These are phyloP conservation scores for Leccinum obscurum DNA, from an alignment of 768 basidiomycete genomes.

Conservation along the genomic window DNA sequence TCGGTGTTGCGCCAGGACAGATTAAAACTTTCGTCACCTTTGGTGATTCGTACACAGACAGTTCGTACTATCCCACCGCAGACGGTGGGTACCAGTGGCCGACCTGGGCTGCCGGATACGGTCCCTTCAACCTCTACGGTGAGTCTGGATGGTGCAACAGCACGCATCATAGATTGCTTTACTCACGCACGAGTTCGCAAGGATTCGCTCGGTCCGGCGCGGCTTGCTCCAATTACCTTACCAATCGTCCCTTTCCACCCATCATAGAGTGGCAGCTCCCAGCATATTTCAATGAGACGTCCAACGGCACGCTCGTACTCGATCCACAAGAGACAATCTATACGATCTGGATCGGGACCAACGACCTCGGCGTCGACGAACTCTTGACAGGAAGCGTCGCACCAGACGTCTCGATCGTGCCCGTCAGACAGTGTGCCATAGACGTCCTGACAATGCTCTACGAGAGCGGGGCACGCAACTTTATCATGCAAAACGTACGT, in stretches of 20 bases:
- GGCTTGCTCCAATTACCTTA: slow-evolving; percentile 64
- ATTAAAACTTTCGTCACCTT: slow-evolving; percentile 69
- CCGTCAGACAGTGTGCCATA: slow-evolving; percentile 57
- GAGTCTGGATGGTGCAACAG: background rate
- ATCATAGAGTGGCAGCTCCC: slow-evolving; percentile 52
- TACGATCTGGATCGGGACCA: slow-evolving; percentile 69
- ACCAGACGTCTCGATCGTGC: slow-evolving; percentile 52
- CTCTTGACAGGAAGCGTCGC: slow-evolving; percentile 51
- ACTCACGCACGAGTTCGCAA: background rate
- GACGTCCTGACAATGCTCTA: slow-evolving; percentile 61
- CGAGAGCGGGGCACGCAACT: slow-evolving; percentile 59
- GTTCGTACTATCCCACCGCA: slow-evolving; percentile 35
- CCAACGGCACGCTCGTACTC: slow-evolving; percentile 40
- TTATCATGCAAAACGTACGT: slow-evolving; percentile 67
- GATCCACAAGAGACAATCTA: slow-evolving; percentile 52
- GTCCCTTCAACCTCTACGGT: slow-evolving; percentile 51
- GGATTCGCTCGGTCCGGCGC: slow-evolving; percentile 60
- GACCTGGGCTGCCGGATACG: slow-evolving; percentile 56
- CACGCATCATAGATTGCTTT: no score
- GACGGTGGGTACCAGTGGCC: slow-evolving; percentile 59
- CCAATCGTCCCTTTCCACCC: slow-evolving; percentile 55
- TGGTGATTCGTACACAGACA: slow-evolving; percentile 66
- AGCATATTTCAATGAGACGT: slow-evolving; percentile 43
- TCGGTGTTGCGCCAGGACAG: slow-evolving; percentile 39
- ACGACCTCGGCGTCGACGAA: slow-evolving; percentile 57